Evolutionary conservation across 1,139 yeast genomes (phyloP), one percentile per base, ranked within the genome.

Genomic region (Scheffersomyces segobiensis): DNA sequence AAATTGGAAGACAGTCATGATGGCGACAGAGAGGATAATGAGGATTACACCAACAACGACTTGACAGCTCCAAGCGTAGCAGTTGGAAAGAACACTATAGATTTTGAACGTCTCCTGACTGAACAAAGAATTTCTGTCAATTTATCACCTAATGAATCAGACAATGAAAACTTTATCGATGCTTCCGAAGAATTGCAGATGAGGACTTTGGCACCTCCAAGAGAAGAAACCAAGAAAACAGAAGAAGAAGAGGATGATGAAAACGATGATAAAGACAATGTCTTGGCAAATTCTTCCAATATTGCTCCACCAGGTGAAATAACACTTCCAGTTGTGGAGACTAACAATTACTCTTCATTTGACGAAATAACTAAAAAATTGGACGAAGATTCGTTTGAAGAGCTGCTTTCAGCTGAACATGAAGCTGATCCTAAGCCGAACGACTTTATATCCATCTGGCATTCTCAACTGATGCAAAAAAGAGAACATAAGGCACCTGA

Each of bases 11-110:
- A 77, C 55, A 77, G 81, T 55, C 72, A 77, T 57, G 82, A 79
- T 63, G 83, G 82, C 18, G 83, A 79, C 55, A 68, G 71, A 51
- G 83, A 79, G 63, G 83, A 79, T 59, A 79, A 79, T 61, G 79
- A 75, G 55, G 76, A 73, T 19, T 61, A 58, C 50, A 71, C 77
- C 5, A 63, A 69, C 53, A 70, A 69, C 53, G 75, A 73, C 46
- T 57, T 60, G 26, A 63, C 65, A 7, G 51, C 56, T 2, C 57
- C 55, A 2, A 62, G 65, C 46, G 52, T 52, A 17, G 47, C 52
- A 4, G 50, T 48, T 19, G 56, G 54, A 39, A 57, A 56, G 19
- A 56, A 57, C 49, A 56, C 53, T 51, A 59, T 60, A 20, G 65
- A 64, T 49, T 63, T 63, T 46, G 67, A 64, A 54, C 56, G 56